phyloP scores from a whole-genome alignment of 2,329 filamentous ascomycete genomes.

The Penicillium sp. region DNA sequence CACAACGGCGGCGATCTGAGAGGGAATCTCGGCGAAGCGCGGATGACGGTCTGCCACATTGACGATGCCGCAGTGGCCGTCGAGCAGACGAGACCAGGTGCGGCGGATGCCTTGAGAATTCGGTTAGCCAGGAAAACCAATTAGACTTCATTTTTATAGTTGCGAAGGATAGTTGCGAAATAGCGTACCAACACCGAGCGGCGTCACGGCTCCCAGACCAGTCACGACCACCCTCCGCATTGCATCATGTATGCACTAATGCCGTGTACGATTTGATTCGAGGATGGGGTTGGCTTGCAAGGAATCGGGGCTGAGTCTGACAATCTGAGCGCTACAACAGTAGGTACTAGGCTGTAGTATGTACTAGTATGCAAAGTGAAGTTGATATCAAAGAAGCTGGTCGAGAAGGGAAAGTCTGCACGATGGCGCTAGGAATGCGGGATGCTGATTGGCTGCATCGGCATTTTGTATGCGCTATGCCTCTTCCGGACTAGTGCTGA shows the following conservation, averaged over 20 bases:
- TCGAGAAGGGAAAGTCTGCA: slow-evolving; percentile 37
- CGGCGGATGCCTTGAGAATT: slow-evolving; percentile 56
- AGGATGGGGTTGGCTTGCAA: too few relatives aligned
- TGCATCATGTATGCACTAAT: slow-evolving; percentile 18
- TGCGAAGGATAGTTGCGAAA: not conserved
- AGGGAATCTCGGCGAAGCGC: slow-evolving; percentile 70
- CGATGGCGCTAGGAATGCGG: slow-evolving; percentile 18
- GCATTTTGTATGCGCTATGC: not conserved
- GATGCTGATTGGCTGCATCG: not conserved
- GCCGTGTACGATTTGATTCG: not conserved
- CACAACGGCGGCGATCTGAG: slow-evolving; percentile 79
- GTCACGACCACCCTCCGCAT: slow-evolving; percentile 73
- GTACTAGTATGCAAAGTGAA: too few relatives aligned
- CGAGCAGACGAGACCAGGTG: slow-evolving; percentile 77
- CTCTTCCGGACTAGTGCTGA: not conserved
- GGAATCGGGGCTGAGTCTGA: too few relatives aligned
- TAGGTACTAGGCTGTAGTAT: too few relatives aligned
- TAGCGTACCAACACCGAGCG: slow-evolving; percentile 69
- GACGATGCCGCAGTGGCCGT: slow-evolving; percentile 74
- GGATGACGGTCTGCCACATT: slow-evolving; percentile 63
- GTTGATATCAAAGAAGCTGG: not conserved
- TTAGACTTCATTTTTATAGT: too few relatives aligned
- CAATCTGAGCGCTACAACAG: too few relatives aligned
- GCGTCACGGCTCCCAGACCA: slow-evolving; percentile 76
- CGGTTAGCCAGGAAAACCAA: not conserved